Percentiles rank a stretch among this genome's conserved stretches.
phyloP scores from a whole-genome alignment of 768 basidiomycete species.

The Hydnomerulius pinastri region DNA sequence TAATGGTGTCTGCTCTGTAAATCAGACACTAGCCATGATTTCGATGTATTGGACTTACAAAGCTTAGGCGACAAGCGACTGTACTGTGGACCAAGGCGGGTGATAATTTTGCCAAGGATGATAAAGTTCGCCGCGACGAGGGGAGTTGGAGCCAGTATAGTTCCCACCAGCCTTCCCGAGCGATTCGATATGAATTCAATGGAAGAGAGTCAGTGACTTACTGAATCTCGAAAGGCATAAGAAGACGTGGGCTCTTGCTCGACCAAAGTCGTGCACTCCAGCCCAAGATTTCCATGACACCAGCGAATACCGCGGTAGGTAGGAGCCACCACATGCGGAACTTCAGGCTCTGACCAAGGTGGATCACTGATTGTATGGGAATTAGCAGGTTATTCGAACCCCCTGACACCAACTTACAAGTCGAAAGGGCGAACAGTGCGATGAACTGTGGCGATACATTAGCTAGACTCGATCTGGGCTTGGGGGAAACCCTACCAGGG shows the following conservation, averaged over 20 bases:
- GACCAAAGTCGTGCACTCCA: conserved; percentile 63
- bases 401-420: conserved; percentile 37
- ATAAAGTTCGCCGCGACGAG: conserved; percentile 59
- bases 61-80: conserved; percentile 43
- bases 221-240: conserved; percentile 46
- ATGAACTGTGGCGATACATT: conserved; percentile 28
- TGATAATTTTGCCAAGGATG: conserved; percentile 50
- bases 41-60: conserved; percentile 20
- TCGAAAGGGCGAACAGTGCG: conserved; percentile 41
- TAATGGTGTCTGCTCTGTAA: conserved; percentile 6
- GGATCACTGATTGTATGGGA: conserved; percentile 37
- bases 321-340: conserved; percentile 55
- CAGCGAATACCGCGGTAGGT: conserved; percentile 49
- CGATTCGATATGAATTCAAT: neutral
- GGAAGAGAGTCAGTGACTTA: conserved; percentile 16
- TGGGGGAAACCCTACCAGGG: too few relatives aligned
- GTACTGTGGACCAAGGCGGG: conserved; percentile 45
- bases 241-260: conserved; percentile 21
- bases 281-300: conserved; percentile 51
- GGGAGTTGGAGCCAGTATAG: conserved; percentile 57
- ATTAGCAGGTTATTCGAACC: too few relatives aligned
- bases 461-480: too few relatives aligned
- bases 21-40: neutral
- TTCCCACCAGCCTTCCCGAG: conserved; percentile 31
- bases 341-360: conserved; percentile 44